These are phyloP conservation scores for Termitomyces sp. DNA, from an alignment of 768 basidiomycete species.

Conservation along the genomic window DNA sequence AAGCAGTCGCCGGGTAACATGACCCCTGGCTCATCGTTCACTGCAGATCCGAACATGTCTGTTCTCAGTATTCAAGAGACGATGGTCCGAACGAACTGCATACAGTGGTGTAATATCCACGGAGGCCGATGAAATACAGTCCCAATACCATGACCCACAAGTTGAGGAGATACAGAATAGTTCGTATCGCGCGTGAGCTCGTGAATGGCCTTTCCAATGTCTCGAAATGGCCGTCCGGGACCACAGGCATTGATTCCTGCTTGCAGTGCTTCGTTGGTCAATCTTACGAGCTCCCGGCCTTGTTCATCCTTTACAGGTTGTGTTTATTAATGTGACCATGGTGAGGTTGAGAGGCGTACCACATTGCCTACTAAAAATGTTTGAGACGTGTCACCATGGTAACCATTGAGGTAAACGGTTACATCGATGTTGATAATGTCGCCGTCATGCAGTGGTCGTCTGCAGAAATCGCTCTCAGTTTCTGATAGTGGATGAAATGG, in stretches of 20 bases:
- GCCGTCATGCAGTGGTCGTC: slow-evolving; percentile 72
- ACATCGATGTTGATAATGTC: slow-evolving; percentile 90
- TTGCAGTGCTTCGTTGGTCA: slow-evolving; percentile 60
- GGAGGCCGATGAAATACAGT: slow-evolving; percentile 73
- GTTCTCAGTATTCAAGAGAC: background rate
- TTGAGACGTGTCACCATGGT: slow-evolving; percentile 85
- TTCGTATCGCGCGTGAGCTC: slow-evolving; percentile 30
- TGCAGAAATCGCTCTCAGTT: slow-evolving; percentile 19
- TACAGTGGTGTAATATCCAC: slow-evolving; percentile 78
- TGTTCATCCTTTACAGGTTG: slow-evolving; percentile 49
- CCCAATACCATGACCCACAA: slow-evolving; percentile 88
- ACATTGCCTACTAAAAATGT: slow-evolving; percentile 82
- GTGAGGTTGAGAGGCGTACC: slow-evolving; percentile 33
- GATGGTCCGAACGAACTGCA: slow-evolving; percentile 14
- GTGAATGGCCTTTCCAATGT: slow-evolving; percentile 70
- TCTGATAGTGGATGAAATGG: background rate
- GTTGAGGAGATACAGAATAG: slow-evolving; percentile 65
- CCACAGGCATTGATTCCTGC: slow-evolving; percentile 71
- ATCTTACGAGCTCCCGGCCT: slow-evolving; percentile 58
- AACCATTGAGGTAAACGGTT: slow-evolving; percentile 78
- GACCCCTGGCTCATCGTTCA: slow-evolving; percentile 73
- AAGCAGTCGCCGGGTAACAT: slow-evolving; percentile 90
- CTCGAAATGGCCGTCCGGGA: slow-evolving; percentile 61
- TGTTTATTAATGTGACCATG: background rate
- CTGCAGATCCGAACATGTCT: slow-evolving; percentile 28